phyloP scores from a whole-genome alignment of 2,329 filamentous ascomycete genomes.

The Parastagonospora nodorum region DNA sequence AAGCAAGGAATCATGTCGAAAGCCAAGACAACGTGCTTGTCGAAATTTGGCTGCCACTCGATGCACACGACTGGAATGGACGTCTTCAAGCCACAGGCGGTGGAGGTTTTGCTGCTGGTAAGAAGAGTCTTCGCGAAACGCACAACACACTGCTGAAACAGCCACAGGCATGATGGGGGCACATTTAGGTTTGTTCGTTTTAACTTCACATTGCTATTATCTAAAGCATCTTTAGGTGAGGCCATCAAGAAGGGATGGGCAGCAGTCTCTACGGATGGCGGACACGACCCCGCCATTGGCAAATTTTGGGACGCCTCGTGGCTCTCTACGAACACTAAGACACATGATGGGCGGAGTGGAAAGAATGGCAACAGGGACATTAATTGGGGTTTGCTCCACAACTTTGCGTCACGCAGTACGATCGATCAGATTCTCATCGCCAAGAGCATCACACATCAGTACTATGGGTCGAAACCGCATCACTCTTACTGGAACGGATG shows the following conservation, averaged over 20 bases:
- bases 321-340: slow-evolving; percentile 10
- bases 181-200: slow-evolving; percentile 6
- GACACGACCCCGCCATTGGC: slow-evolving; percentile 19
- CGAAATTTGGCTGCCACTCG: slow-evolving; percentile 38
- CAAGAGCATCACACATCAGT: slow-evolving; percentile 40
- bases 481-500: slow-evolving; percentile 45
- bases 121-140: no score
- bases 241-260: slow-evolving; percentile 39
- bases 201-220: no score
- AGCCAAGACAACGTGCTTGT: slow-evolving; percentile 27
- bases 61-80: slow-evolving; percentile 35
- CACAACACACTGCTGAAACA: no score
- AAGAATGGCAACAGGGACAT: slow-evolving; percentile 6
- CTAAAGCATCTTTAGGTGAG: slow-evolving; percentile 7
- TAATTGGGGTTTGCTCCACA: slow-evolving; percentile 40
- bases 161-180: slow-evolving; percentile 35
- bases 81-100: slow-evolving; percentile 42
- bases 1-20: not conserved
- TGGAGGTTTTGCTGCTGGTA: slow-evolving; percentile 31
- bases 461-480: slow-evolving; percentile 38
- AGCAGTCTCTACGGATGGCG: slow-evolving; percentile 41
- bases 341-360: not conserved
- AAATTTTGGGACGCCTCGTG: slow-evolving; percentile 21
- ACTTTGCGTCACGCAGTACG: slow-evolving; percentile 46
- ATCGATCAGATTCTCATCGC: slow-evolving; percentile 44